A percentile compares a stretch with the other conserved stretches of the same genome.
phyloP scores from a whole-genome alignment of 169 alveolate species.

The Plasmodium falciparum region DNA sequence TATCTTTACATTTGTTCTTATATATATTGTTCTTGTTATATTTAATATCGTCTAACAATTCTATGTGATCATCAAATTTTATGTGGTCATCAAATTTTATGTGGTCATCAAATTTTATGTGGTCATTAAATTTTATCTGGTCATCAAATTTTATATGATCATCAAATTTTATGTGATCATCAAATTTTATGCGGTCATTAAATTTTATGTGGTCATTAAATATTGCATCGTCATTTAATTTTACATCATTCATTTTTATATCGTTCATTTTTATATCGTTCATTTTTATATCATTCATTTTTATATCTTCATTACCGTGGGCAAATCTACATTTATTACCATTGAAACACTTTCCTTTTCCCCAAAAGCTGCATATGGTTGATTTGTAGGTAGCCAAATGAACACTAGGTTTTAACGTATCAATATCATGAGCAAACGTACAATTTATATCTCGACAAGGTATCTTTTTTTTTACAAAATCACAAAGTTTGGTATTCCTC shows the following conservation, averaged over 20 bases:
- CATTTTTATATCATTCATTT: constrained; percentile 7
- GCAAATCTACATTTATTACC: constrained; percentile 84
- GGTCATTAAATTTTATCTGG: too few species aligned
- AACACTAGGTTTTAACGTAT: constrained; percentile 81
- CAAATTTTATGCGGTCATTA: too few species aligned
- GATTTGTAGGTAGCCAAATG: constrained; percentile 83
- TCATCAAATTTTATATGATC: too few species aligned
- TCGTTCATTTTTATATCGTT: too few species aligned
- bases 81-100: constrained; percentile 40
- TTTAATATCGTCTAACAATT: constrained; percentile 5
- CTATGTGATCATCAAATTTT: constrained; percentile 35
- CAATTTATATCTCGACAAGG: constrained; percentile 74
- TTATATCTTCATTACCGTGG: constrained; percentile 81
- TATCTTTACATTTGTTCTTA: constrained; percentile 49
- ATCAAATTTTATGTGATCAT: too few species aligned
- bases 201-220: too few species aligned
- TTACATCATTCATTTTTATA: constrained; percentile 30
- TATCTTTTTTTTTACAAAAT: constrained; percentile 74
- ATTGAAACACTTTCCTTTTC: constrained; percentile 81
- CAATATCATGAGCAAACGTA: constrained; percentile 81
- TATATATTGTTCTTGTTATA: constrained; percentile 3
- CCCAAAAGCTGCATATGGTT: constrained; percentile 83
- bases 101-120: too few species aligned
- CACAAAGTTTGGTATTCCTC: constrained; percentile 83
- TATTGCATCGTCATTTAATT: too few species aligned